Percentiles rank a stretch among this genome's conserved stretches.
Evolutionary conservation across 192 early-diverging fungal species (phyloP).

Genomic region (Coemansia sp.): DNA sequence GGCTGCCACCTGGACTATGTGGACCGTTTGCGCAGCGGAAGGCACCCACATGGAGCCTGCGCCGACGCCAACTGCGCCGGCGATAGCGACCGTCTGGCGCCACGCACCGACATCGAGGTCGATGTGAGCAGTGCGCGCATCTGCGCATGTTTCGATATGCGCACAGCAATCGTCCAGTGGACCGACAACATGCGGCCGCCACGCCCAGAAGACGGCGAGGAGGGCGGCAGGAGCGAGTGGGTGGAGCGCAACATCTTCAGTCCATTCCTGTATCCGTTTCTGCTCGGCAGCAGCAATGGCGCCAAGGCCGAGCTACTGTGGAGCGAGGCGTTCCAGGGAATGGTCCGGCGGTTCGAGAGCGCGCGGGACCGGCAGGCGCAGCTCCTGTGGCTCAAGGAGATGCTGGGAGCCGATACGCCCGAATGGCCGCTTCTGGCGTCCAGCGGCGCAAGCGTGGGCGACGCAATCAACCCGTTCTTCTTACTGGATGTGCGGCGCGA

Average conservation of each 20-base stretch:
- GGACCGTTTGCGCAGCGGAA: background rate
- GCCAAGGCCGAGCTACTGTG: constrained; percentile 21
- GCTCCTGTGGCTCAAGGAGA: constrained; percentile 29
- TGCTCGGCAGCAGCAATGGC: constrained; percentile 18
- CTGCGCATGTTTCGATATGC: constrained; percentile 29
- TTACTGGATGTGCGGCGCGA: constrained; percentile 74
- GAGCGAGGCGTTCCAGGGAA: constrained; percentile 31
- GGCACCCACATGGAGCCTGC: background rate
- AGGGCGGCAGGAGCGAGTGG: background rate
- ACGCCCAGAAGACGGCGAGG: background rate
- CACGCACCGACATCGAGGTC: background rate
- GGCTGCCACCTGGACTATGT: constrained; percentile 7
- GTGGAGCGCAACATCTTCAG: constrained; percentile 26
- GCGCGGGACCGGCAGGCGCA: constrained; percentile 46
- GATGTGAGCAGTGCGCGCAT: constrained; percentile 13
- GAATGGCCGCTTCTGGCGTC: constrained; percentile 44
- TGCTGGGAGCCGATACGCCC: constrained; percentile 40
- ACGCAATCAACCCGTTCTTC: constrained; percentile 63
- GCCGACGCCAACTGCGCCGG: background rate
- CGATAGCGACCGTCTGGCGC: background rate
- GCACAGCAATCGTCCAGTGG: constrained; percentile 29
- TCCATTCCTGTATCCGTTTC: constrained; percentile 40
- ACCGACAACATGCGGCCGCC: constrained; percentile 19
- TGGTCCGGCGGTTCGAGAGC: constrained; percentile 30
- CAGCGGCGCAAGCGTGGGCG: constrained; percentile 8